These are phyloP conservation scores for Lolium perenne DNA, from an alignment of 176 grass and related monocot genomes.

Conservation along the genomic window DNA sequence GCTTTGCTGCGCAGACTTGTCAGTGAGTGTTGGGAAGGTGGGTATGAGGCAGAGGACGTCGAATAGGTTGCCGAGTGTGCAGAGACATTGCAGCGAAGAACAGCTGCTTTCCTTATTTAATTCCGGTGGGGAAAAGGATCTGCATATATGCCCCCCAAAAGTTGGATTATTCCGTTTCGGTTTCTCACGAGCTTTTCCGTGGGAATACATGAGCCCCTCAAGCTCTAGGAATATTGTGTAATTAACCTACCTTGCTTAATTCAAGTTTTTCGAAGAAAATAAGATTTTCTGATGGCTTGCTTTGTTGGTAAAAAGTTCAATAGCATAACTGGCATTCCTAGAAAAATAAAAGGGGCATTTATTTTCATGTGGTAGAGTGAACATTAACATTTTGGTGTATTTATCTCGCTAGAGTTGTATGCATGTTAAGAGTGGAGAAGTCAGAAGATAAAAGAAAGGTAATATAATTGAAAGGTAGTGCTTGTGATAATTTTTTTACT, in stretches of 20 bases:
- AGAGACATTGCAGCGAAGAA: constrained; percentile 42
- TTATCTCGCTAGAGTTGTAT: not conserved
- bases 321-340: not conserved
- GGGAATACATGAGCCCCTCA: not conserved
- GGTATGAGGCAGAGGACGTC: not conserved
- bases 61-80: not conserved
- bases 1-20: accelerated
- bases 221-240: not conserved
- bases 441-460: too few relatives aligned
- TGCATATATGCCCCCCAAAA: not conserved
- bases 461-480: too few relatives aligned
- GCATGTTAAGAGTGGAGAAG: too few relatives aligned
- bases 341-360: not conserved
- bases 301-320: not conserved
- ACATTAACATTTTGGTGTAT: not conserved
- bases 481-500: too few relatives aligned
- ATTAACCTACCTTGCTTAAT: not conserved
- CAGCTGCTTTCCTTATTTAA: constrained; percentile 33
- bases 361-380: not conserved
- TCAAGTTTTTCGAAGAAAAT: too few relatives aligned
- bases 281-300: too few relatives aligned
- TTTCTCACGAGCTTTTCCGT: not conserved
- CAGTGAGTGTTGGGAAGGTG: accelerated
- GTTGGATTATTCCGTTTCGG: not conserved
- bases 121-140: not conserved